Percentiles rank a stretch among this genome's conserved stretches.
These are phyloP conservation scores for Hemerocallis citrina DNA, from an alignment of 106 monocot genomes.

Conservation along the genomic window DNA sequence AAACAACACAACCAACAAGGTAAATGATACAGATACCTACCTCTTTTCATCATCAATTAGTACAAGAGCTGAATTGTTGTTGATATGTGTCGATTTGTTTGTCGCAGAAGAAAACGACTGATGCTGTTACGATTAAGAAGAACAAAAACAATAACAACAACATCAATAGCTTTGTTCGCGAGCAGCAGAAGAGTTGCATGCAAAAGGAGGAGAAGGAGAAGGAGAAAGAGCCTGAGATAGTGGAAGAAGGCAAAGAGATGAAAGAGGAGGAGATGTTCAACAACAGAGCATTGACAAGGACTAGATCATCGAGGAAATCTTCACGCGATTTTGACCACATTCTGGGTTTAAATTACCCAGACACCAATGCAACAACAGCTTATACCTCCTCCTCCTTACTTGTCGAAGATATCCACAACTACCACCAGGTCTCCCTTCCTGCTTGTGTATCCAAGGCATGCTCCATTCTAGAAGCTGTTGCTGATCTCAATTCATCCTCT, in stretches of 20 bases:
- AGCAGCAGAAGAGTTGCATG: conserved; percentile 26
- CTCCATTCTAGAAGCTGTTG: conserved; percentile 94
- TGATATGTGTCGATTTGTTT: too few species aligned
- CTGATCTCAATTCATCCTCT: conserved; percentile 75
- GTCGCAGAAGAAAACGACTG: too few species aligned
- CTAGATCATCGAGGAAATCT: conserved; percentile 59
- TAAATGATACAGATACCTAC: too few species aligned
- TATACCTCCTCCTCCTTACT: conserved; percentile 50
- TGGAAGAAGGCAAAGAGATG: not conserved
- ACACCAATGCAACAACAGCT: not conserved
- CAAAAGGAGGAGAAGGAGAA: conserved; percentile 6
- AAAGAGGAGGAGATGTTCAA: conserved; percentile 10
- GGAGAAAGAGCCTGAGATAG: not conserved
- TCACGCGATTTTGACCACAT: conserved; percentile 44
- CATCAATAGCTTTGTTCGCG: conserved; percentile 12
- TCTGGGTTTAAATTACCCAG: conserved; percentile 13
- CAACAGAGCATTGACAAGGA: conserved; percentile 21
- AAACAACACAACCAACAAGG: conserved; percentile 14
- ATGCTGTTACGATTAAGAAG: too few species aligned
- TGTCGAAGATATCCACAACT: conserved; percentile 80
- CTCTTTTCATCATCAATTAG: too few species aligned
- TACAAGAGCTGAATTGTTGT: too few species aligned
- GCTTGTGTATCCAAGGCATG: conserved; percentile 90
- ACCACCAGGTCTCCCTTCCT: conserved; percentile 85
- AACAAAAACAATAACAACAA: too few species aligned